Evolutionary conservation across 331 rosid species (phyloP).

Genomic region (Arachis monticola): DNA sequence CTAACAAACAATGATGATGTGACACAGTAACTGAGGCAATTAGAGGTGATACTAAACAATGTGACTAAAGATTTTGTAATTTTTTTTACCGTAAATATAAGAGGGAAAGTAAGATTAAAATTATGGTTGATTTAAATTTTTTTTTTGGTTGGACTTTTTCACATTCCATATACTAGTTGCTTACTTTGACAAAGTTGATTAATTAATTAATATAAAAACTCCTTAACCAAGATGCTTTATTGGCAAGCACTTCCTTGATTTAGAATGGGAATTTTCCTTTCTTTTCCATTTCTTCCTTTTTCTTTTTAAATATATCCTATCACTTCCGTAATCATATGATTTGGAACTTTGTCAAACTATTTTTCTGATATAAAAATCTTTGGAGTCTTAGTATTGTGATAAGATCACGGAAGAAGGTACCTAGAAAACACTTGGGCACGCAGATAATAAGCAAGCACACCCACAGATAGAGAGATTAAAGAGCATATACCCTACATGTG

Average conservation of each 20-base stretch:
- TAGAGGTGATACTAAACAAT: too few species aligned
- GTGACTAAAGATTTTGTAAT: too few species aligned
- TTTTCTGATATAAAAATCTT: background rate
- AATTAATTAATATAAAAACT: conserved; percentile 13
- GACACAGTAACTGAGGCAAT: too few species aligned
- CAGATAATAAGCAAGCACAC: conserved; percentile 17
- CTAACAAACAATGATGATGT: too few species aligned
- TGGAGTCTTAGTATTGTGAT: conserved; percentile 25
- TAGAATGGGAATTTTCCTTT: conserved; percentile 11
- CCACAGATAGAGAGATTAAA: conserved; percentile 24
- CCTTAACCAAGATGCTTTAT: conserved; percentile 37
- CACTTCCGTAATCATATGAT: conserved; percentile 39
- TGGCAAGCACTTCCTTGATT: conserved; percentile 44
- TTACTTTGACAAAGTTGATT: background rate
- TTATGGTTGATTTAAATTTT: too few species aligned
- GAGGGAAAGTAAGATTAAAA: too few species aligned
- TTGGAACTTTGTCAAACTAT: conserved; percentile 29
- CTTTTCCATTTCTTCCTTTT: too few species aligned
- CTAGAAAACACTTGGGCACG: conserved; percentile 38
- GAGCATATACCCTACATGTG: conserved; percentile 80
- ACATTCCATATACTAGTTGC: conserved; percentile 5
- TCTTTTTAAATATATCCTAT: background rate
- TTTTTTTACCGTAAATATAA: too few species aligned
- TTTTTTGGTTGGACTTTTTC: too few species aligned
- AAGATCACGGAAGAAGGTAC: conserved; percentile 44